A percentile compares a stretch with the other conserved stretches of the same genome.
These are phyloP conservation scores for Lactifluus subvellereus DNA, from an alignment of 768 basidiomycete species.

Conservation along the genomic window DNA sequence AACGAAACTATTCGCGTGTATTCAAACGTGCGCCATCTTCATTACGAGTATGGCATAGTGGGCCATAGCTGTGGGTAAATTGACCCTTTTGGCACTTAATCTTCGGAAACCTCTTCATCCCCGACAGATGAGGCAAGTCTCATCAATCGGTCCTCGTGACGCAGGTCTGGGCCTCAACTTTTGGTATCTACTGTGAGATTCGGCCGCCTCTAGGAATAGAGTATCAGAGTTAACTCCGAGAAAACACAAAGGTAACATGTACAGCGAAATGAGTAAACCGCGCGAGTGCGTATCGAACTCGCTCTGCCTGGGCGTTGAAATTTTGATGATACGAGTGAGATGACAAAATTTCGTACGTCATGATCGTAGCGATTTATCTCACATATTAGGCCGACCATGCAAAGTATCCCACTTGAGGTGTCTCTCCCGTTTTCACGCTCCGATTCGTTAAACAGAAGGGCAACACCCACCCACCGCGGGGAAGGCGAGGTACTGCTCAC, in stretches of 20 bases:
- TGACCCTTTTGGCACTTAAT: background rate
- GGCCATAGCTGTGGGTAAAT: background rate
- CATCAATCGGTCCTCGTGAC: background rate
- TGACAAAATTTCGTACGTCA: too few relatives aligned
- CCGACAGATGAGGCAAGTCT: constrained; percentile 7
- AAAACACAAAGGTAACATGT: too few relatives aligned
- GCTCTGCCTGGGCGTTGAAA: too few relatives aligned
- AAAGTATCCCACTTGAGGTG: too few relatives aligned
- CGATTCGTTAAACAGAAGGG: too few relatives aligned
- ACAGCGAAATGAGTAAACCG: too few relatives aligned
- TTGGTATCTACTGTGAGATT: background rate
- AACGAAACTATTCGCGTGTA: background rate
- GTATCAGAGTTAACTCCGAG: background rate
- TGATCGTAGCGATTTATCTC: too few relatives aligned
- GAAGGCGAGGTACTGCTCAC: background rate
- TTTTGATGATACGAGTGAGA: too few relatives aligned
- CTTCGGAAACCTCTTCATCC: background rate
- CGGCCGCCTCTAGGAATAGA: background rate
- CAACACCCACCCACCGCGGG: background rate
- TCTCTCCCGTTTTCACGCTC: too few relatives aligned
- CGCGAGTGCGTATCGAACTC: too few relatives aligned
- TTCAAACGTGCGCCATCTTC: background rate
- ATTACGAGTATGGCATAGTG: background rate
- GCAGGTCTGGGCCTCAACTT: background rate
- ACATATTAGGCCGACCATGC: too few relatives aligned